Evolutionary conservation across 2,329 filamentous ascomycete genomes (phyloP), one percentile per base, ranked within the genome.

Genomic region (Daldinia sp.): DNA sequence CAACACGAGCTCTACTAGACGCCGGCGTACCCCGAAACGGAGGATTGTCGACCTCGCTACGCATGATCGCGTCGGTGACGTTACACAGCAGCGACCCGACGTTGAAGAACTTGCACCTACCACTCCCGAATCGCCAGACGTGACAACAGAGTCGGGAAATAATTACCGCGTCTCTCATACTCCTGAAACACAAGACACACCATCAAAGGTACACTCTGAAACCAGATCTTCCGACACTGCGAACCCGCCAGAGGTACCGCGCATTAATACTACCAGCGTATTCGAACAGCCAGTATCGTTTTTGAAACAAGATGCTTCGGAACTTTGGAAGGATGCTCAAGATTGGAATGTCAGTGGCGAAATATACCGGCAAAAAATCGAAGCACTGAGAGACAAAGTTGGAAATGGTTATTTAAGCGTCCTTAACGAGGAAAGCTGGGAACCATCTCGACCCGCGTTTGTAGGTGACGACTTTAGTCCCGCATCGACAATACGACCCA

Each of bases 321-420:
- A 74, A 21, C 67, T 74, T 41, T 82, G 80, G 79, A 76, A 75
- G 23, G 79, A 81, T 10, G 68, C 79, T 3, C 79, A 82, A 45
- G 84, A 90, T 61, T 92, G 89, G 85, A 87, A 88, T 62, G 79
- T 86, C 41, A 86, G 87, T 61, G 90, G 90, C 55, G 92, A 95
- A 72, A 81, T 92, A 6, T 98, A 97, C 77, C 88, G 91, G 59
- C 91, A 91, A 75, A 95, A 95, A 77, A 90, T 98, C 56, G 93
- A 97, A 76, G 88, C 91, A 2, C 80, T 97, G 55, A 90, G 93
- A 64, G 90, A 90, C 72, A 92, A 94, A 72, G 89, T 97, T 68
- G 94, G 94, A 29, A 92, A 89, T 70, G 91, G 89, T 34, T 99
- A 96, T 85, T 84, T 99, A 35, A 94, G 89, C 66, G 92, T 91